Evolutionary conservation across 257 asterid genomes (phyloP), one percentile per base, ranked within the genome.

Genomic region (Prunella vulgaris): DNA sequence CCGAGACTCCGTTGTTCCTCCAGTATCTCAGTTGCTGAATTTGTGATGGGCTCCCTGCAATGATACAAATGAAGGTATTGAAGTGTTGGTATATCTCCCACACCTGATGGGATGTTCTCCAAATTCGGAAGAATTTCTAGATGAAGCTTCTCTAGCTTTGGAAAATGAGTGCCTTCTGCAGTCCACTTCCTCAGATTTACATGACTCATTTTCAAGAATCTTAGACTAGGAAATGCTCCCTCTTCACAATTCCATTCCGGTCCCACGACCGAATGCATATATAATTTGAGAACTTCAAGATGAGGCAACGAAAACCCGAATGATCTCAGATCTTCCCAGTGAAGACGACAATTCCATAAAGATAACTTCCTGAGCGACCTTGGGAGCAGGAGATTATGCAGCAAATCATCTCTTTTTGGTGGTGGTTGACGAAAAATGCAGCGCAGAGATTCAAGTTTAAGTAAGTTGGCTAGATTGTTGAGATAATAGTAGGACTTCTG

Each of bases 141-240:
- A 38, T 1, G n/a, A 38, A 38, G 46, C n/a, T 10, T 38, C 46
- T 38, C 46, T 7, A 38, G 46, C 46, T 4, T 7, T 12, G 46
- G 46, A 4, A 38, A 32, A 22, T 68, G 38, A 0, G 44, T 35
- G 18, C 1, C 0, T 14, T 68, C 44, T 7, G 57, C 72, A 22
- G 0, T 70, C 70, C 76, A 76, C 4, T 37, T 1, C 2, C 32
- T 30, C 64, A 76, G 25, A 42, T 76, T 9, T 10, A 1, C 1
- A 1, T 10, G 0, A 1, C 1, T 0, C 3, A 70, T 56, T 0
- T 10, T 13, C 1, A 70, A 20, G 70, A 1, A 2, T 58, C 17
- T 64, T 7, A 76, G 64, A 10, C 49, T n/a, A 25, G 25, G 59
- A 44, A 72, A 77, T 22, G 33, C 69, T 21, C 60, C 75, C 64